Conservation (phyloP, 73 alveolate species). For the Tetrahymena elliotti region DNA sequence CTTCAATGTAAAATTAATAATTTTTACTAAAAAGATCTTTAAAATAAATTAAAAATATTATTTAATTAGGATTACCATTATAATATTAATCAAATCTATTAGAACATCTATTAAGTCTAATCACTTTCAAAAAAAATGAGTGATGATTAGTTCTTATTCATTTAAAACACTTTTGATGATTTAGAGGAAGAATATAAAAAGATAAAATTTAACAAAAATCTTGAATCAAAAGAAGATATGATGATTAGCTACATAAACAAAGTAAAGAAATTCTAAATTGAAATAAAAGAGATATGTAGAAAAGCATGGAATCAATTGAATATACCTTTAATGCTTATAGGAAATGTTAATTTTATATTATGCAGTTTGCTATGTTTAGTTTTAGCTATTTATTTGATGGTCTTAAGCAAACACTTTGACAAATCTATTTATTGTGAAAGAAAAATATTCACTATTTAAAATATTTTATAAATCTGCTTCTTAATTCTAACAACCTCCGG, state of each 20-base stretch:
- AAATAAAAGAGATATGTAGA: slow-evolving; percentile 14
- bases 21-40: not conserved
- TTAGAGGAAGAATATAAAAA: not conserved
- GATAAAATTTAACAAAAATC: not conserved
- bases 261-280: not conserved
- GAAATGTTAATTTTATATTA: not conserved
- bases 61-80: not conserved
- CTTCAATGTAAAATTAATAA: not conserved
- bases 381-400: not conserved
- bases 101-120: not conserved
- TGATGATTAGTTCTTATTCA: not conserved
- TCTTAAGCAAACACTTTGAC: not conserved
- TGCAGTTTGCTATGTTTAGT: not conserved
- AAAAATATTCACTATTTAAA: not conserved
- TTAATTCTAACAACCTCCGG: not conserved
- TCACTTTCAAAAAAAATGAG: slow-evolving; percentile 2
- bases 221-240: not conserved
- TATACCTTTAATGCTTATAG: not conserved
- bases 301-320: not conserved
- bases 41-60: no score
- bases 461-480: not conserved
- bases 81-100: not conserved
- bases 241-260: not conserved
- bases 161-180: not conserved
- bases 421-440: not conserved